Base-by-base conservation (phyloP, 176 grass and related monocot species). In the Aegilops tauschii region DNA sequence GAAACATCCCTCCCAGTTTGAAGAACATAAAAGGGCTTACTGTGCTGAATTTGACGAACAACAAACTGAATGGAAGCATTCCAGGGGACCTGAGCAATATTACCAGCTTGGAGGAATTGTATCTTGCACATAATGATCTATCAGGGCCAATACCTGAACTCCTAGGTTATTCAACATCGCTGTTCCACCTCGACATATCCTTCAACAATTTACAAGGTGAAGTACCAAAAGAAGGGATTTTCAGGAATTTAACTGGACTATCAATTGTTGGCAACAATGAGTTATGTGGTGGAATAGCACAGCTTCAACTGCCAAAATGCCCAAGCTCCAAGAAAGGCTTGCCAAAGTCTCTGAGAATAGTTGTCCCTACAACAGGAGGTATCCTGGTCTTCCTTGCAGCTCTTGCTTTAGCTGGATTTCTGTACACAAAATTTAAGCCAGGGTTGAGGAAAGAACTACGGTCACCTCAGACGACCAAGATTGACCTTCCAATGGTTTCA, bases 241-340 rank as follows among this genome's bases (percentile, higher is more conserved):
- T 91, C 44, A 9, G 27, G 77, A 87, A 91, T 82, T 17, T 73
- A 11, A 84, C 61, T 5, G 85, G 65, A 12, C 12, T 83, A 50
- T 64, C 85, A n/a, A 49, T 87, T 34, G 17, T 39, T n/a, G 84
- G 88, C 21, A 79, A 86, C 27, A 45, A 42, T 31, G 21, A 78
- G 9, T 8, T 89, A 35, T 89, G 82, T 58, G 87, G 87, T 73
- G 81, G 87, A 64, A 67, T 89, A 61, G 37, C 82, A 65, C 37
- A 80, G 37, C 61, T 76, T 76, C 73, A 76, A 14, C 44, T 80
- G 37, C 13, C 37, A 42, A 28, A 64, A 65, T 80, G 78, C 14
- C 37, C 25, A 80, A 80, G 17, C 36, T 72, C 69, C 23, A 80
- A 47, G 4, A 65, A 80, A 66, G 35, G 1, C 5, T 4, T 61